Percentiles rank a stretch among this genome's conserved stretches.
Conservation (phyloP, 345 rosid species). For the Eucalyptus caleyi region DNA sequence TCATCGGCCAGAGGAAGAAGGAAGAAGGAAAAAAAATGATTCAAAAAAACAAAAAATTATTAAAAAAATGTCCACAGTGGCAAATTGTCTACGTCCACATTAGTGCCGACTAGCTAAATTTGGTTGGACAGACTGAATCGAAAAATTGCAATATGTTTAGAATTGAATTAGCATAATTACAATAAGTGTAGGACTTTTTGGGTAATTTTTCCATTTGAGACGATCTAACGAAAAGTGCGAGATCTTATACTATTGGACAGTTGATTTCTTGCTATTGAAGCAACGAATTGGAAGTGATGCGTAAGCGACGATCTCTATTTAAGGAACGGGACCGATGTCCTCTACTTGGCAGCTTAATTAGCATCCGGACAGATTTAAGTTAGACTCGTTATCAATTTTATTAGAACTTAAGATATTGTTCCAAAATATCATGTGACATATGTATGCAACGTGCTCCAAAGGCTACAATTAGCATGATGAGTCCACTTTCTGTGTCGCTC, state of each 20-base stretch:
- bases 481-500: not conserved
- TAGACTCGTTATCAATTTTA: not conserved
- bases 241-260: not conserved
- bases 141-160: too few relatives aligned
- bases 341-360: not conserved
- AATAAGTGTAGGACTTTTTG: too few relatives aligned
- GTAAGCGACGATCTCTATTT: not conserved
- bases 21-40: too few relatives aligned
- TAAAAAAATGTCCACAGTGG: too few relatives aligned
- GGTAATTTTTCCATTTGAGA: not conserved
- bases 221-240: accelerated
- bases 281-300: not conserved
- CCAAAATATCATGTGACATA: not conserved
- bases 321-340: not conserved
- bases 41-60: too few relatives aligned
- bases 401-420: not conserved
- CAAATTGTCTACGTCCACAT: accelerated
- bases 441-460: not conserved
- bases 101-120: too few relatives aligned
- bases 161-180: accelerated
- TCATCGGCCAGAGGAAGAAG: accelerated
- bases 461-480: not conserved
- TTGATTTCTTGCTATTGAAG: not conserved
- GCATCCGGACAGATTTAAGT: not conserved
- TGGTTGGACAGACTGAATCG: accelerated